Percentiles rank a stretch among this genome's conserved stretches.
These are phyloP conservation scores for Myxozyma vanderwaltii DNA, from an alignment of 805 yeast species.

Conservation along the genomic window DNA sequence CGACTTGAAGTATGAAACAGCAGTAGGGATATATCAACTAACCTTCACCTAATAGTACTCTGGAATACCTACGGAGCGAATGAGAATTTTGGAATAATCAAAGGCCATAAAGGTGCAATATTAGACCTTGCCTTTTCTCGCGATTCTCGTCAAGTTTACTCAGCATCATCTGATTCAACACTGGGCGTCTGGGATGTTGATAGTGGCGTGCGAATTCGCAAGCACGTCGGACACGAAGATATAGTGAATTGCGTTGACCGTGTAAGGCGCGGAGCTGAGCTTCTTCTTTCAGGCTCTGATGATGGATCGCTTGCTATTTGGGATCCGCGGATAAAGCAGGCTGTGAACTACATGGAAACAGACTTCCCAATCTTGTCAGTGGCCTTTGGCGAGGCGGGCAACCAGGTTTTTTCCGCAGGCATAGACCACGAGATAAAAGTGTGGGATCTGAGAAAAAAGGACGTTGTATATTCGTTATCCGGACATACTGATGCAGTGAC, in stretches of 20 bases:
- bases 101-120: constrained; percentile 66
- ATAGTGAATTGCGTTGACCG: constrained; percentile 59
- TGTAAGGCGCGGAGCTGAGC: constrained; percentile 40
- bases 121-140: constrained; percentile 61
- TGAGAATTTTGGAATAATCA: constrained; percentile 50
- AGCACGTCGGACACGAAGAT: constrained; percentile 54
- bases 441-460: constrained; percentile 54
- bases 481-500: constrained; percentile 56
- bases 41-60: constrained; percentile 37
- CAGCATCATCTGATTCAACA: constrained; percentile 64
- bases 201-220: constrained; percentile 58
- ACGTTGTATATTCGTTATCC: constrained; percentile 51
- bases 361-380: constrained; percentile 64
- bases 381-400: constrained; percentile 47
- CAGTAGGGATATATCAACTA: neutral
- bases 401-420: constrained; percentile 59
- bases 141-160: constrained; percentile 47
- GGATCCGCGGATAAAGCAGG: constrained; percentile 62
- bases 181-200: constrained; percentile 63
- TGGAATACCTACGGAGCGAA: constrained; percentile 50
- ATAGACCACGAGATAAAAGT: constrained; percentile 65
- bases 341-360: constrained; percentile 47
- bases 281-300: constrained; percentile 61
- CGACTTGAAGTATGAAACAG: neutral
- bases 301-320: constrained; percentile 63